Percentiles rank a stretch among this genome's conserved stretches.
Conservation (phyloP, 148 eudicot genomes). For the Rhododendron ferrugineum region DNA sequence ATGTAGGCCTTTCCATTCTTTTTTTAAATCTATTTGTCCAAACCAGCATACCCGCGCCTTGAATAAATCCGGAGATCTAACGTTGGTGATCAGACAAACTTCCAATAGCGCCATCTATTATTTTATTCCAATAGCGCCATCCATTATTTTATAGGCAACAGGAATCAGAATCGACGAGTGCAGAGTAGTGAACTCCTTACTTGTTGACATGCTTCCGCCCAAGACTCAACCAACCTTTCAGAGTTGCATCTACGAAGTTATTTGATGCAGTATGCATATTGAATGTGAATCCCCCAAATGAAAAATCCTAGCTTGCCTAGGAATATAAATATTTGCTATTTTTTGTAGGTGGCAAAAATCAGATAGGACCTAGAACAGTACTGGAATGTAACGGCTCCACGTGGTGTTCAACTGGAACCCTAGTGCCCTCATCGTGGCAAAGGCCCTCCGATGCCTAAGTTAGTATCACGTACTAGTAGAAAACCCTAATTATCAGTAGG, state of each 20-base stretch:
- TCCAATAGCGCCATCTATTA: background rate
- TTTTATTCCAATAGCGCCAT: background rate
- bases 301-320: no score
- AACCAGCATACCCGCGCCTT: background rate
- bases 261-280: background rate
- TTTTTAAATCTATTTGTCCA: background rate
- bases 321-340: no score
- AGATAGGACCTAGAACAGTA: no score
- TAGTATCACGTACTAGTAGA: no score
- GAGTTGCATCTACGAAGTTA: background rate
- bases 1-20: background rate
- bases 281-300: background rate
- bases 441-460: no score
- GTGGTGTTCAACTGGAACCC: no score
- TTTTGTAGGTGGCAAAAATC: no score
- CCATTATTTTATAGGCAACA: no score
- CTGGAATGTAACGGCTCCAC: no score
- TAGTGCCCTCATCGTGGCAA: no score
- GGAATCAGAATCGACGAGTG: background rate
- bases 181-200: background rate
- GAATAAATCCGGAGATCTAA: background rate
- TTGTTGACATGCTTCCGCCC: background rate
- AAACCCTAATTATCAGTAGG: no score
- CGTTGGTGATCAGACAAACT: background rate
- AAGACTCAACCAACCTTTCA: background rate